phyloP scores from a whole-genome alignment of 1,284 basidiomycete genomes.

The Marasmius tenuissimus region DNA sequence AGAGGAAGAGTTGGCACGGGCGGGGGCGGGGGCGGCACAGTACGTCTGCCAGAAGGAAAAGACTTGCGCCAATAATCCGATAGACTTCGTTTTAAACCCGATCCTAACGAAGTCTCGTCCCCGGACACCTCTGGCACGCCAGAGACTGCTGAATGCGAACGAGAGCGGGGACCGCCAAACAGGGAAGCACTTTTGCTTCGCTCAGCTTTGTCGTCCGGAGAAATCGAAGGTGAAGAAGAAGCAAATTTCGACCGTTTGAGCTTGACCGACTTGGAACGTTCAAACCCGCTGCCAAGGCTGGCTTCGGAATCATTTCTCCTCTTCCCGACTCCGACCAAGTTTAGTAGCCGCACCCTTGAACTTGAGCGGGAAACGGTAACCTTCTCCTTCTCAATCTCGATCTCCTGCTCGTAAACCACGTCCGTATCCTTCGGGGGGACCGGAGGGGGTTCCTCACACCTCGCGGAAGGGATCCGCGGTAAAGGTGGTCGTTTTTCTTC shows the following conservation, averaged over 20 bases:
- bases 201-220: background rate
- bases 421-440: background rate
- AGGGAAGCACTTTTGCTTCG: background rate
- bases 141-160: background rate
- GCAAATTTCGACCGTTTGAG: background rate
- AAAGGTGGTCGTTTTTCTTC: background rate
- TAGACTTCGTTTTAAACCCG: background rate
- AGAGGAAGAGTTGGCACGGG: background rate
- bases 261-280: background rate
- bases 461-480: background rate
- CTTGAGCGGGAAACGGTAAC: background rate
- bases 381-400: background rate
- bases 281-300: background rate
- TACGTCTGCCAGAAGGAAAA: background rate
- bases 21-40: background rate
- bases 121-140: background rate
- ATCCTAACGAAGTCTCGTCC: background rate
- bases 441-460: background rate
- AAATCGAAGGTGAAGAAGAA: background rate
- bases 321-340: background rate
- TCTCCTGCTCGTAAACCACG: background rate
- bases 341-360: background rate
- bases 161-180: background rate
- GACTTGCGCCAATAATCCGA: background rate
- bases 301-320: background rate